Percentiles rank a stretch among this genome's conserved stretches.
Evolutionary conservation across 768 basidiomycete genomes (phyloP).

Genomic region (Collybiopsis luxurians): DNA sequence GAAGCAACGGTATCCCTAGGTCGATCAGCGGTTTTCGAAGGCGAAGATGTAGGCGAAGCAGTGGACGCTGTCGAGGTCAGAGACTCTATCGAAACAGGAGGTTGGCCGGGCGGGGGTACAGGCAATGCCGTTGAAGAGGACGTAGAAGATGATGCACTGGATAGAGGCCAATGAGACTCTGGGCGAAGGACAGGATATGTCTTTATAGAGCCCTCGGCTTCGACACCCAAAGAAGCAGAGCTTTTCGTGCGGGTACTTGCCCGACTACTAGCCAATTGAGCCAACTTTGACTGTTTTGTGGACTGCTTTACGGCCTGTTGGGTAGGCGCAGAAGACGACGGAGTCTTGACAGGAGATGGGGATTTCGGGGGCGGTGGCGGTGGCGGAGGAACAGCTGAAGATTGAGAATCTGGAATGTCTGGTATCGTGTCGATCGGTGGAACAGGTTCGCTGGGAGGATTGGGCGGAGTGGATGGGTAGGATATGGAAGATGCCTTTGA

Average conservation of each 20-base stretch:
- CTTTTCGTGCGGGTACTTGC: constrained; percentile 51
- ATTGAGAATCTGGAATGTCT: constrained; percentile 47
- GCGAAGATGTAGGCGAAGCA: not conserved
- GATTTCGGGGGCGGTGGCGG: not conserved
- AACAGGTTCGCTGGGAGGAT: constrained; percentile 39
- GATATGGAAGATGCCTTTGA: constrained; percentile 44
- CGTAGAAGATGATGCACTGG: constrained; percentile 33
- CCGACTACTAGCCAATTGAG: constrained; percentile 64
- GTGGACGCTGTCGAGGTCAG: constrained; percentile 15
- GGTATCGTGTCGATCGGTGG: constrained; percentile 49
- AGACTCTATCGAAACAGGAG: constrained; percentile 16
- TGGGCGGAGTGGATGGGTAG: constrained; percentile 35
- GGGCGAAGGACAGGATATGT: constrained; percentile 74
- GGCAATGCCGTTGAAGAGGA: constrained; percentile 18
- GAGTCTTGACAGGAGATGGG: constrained; percentile 30
- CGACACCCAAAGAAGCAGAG: constrained; percentile 52
- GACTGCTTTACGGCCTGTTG: constrained; percentile 45
- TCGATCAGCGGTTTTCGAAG: not conserved
- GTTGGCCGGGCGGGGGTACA: not conserved
- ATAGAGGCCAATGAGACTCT: constrained; percentile 43
- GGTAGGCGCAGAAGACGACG: constrained; percentile 31
- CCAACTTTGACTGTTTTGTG: constrained; percentile 62
- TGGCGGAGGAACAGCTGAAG: not conserved
- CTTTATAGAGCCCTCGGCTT: constrained; percentile 59
- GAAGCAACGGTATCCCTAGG: not conserved